Conservation (phyloP, 108 stramenopile species). For the Schizochytrium sp. region DNA sequence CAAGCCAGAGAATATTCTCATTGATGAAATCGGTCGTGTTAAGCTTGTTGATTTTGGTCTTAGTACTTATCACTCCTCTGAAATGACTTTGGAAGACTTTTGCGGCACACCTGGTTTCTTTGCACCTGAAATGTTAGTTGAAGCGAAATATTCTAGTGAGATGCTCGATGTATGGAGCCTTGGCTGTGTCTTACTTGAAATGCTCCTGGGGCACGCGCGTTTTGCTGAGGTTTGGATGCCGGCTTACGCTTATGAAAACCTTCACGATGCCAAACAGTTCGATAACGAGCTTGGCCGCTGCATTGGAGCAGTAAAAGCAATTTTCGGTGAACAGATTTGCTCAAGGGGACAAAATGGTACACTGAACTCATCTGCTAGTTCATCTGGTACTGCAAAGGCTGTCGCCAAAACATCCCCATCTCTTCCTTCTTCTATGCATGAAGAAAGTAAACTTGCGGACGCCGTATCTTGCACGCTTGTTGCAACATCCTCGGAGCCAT, state of each 20-base stretch:
- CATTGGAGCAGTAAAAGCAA: neutral
- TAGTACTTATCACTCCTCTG: constrained; percentile 31
- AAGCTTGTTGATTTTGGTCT: constrained; percentile 70
- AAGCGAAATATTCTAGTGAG: neutral
- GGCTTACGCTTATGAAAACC: constrained; percentile 42
- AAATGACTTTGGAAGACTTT: constrained; percentile 50
- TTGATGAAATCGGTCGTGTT: constrained; percentile 59
- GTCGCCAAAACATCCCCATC: no score
- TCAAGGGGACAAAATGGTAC: neutral
- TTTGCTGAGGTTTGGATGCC: constrained; percentile 60
- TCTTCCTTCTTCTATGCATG: no score
- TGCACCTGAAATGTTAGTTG: constrained; percentile 58
- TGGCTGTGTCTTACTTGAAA: constrained; percentile 45
- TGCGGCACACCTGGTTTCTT: constrained; percentile 65
- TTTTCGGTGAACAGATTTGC: neutral
- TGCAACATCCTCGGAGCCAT: no score
- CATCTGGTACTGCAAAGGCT: neutral
- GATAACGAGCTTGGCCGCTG: neutral
- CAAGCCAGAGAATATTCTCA: constrained; percentile 78
- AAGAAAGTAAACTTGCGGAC: no score
- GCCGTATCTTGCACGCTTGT: no score
- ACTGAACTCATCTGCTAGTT: neutral
- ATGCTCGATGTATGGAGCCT: constrained; percentile 61
- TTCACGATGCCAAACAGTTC: constrained; percentile 30
- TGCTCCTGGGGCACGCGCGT: constrained; percentile 31